A percentile compares a stretch with the other conserved stretches of the same genome.
Evolutionary conservation across 148 eudicot genomes (phyloP).

Genomic region (Dysphania ambrosioides): DNA sequence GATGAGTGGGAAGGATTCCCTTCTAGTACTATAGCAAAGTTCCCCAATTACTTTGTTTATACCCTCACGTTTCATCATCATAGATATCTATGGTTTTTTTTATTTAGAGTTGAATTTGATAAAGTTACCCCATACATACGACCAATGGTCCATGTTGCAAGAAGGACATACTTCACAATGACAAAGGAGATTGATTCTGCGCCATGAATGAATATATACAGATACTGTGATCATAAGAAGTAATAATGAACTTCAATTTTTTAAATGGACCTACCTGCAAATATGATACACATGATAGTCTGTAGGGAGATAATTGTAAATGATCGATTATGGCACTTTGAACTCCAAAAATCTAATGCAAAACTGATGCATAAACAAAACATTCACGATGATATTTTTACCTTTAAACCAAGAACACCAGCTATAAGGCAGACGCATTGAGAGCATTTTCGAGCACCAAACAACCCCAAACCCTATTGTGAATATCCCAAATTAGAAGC

Average conservation of each 20-base stretch:
- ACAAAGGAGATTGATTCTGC: not conserved
- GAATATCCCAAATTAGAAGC: slow-evolving; percentile 9
- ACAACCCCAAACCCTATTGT: slow-evolving; percentile 97
- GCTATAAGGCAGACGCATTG: slow-evolving; percentile 71
- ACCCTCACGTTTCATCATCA: not conserved
- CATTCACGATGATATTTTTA: slow-evolving; percentile 11
- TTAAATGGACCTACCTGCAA: slow-evolving; percentile 58
- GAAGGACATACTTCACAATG: slow-evolving; percentile 72
- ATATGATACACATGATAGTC: slow-evolving; percentile 96
- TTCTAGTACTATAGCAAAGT: slow-evolving; percentile 91
- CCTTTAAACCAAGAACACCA: slow-evolving; percentile 95
- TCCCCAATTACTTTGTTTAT: slow-evolving; percentile 70
- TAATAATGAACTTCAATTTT: not conserved
- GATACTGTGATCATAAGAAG: too few species aligned
- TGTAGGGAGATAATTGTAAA: slow-evolving; percentile 29
- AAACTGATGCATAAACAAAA: not conserved
- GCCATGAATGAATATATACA: not conserved
- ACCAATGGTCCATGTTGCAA: slow-evolving; percentile 89
- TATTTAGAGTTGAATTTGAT: not conserved
- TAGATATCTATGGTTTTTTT: too few species aligned
- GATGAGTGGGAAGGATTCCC: slow-evolving; percentile 99
- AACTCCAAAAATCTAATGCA: not conserved
- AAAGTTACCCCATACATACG: slow-evolving; percentile 66
- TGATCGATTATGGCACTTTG: not conserved
- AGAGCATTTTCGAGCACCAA: slow-evolving; percentile 90